A percentile compares a stretch with the other conserved stretches of the same genome.
Conservation (phyloP, 306 rosid species). For the Argentina anserina region DNA sequence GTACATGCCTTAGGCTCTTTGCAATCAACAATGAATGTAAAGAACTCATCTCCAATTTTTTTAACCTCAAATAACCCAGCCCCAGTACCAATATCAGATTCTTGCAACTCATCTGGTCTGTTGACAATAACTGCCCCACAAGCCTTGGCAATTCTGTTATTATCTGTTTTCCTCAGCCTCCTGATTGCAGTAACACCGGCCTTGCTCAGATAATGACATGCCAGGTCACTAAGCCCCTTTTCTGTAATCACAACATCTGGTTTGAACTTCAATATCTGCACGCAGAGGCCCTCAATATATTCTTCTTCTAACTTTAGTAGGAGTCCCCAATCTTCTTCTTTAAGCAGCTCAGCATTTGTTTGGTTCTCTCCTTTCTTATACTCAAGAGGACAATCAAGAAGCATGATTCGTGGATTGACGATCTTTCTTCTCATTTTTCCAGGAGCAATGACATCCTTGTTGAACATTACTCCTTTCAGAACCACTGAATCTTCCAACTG, state of each 20-base stretch:
- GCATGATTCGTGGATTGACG: constrained; percentile 82
- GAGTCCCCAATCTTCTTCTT: constrained; percentile 90
- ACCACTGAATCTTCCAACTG: constrained; percentile 84
- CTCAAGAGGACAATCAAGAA: constrained; percentile 86
- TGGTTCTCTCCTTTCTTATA: constrained; percentile 96
- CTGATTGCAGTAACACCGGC: constrained; percentile 88
- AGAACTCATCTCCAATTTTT: constrained; percentile 90
- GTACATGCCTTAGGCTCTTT: constrained; percentile 93
- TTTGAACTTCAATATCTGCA: constrained; percentile 80
- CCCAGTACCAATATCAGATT: constrained; percentile 90
- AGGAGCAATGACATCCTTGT: constrained; percentile 89
- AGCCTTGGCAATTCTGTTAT: constrained; percentile 90
- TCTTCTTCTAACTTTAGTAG: constrained; percentile 87
- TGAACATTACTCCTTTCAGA: constrained; percentile 88
- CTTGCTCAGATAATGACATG: constrained; percentile 84
- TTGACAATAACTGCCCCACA: constrained; percentile 94
- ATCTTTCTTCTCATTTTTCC: constrained; percentile 97
- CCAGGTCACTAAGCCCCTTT: constrained; percentile 96
- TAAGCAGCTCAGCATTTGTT: constrained; percentile 86
- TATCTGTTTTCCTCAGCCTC: constrained; percentile 85
- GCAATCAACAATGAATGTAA: constrained; percentile 78
- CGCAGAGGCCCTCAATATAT: constrained; percentile 76
- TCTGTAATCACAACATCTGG: constrained; percentile 90
- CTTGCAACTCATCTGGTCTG: constrained; percentile 91
- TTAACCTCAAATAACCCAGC: constrained; percentile 92